Evolutionary conservation across 495 filamentous ascomycete genomes (phyloP).

Genomic region (Sordaria brevicollis): DNA sequence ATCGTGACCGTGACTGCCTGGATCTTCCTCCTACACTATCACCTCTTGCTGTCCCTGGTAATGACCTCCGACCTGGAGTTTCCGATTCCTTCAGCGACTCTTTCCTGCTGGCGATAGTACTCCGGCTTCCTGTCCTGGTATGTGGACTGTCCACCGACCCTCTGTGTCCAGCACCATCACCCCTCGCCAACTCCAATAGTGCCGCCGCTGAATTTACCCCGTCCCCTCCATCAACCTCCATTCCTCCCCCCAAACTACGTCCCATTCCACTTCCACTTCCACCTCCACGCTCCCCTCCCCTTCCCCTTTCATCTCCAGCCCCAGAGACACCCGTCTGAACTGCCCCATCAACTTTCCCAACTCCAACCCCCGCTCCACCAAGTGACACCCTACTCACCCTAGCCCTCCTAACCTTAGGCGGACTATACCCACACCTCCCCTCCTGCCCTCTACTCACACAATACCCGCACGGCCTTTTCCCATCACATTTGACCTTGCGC

Average conservation of each 20-base stretch:
- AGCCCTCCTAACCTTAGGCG: no score
- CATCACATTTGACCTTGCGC: constrained; percentile 34
- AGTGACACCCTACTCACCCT: neutral
- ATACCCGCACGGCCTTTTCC: constrained; percentile 24
- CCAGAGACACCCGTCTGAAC: no score
- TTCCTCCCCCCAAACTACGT: no score
- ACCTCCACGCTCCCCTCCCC: no score
- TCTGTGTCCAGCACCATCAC: neutral
- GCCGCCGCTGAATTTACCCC: no score
- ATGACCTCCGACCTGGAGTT: neutral
- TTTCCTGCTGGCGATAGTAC: neutral
- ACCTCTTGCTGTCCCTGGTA: neutral
- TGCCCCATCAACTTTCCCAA: no score
- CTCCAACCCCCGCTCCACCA: no score
- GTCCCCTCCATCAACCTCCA: no score
- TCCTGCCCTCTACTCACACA: constrained; percentile 13
- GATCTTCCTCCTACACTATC: neutral
- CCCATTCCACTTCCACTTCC: no score
- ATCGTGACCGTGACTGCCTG: neutral
- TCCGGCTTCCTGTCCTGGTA: neutral
- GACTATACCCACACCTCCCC: no score
- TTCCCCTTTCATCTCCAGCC: no score
- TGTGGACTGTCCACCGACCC: neutral
- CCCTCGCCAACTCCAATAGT: no score
- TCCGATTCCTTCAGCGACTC: neutral